Percentiles rank a stretch among this genome's conserved stretches.
Conservation (phyloP, 352 stramenopile genomes). For the Phytopythium vexans region DNA sequence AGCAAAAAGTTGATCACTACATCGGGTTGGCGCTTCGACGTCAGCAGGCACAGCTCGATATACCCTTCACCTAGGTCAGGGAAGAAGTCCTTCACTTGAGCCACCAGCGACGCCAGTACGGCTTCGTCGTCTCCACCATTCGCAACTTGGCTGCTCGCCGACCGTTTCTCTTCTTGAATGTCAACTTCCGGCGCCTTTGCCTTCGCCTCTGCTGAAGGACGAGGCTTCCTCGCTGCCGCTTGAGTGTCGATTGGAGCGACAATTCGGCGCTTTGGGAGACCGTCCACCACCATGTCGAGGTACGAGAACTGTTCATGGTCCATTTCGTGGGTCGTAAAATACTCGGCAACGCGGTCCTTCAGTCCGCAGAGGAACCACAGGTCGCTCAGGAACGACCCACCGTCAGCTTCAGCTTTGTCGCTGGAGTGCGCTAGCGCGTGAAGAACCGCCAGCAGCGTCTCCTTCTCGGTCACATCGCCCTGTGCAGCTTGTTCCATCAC, state of each 20-base stretch:
- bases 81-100: conserved; percentile 63
- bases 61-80: conserved; percentile 55
- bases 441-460: conserved; percentile 54
- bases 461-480: conserved; percentile 13
- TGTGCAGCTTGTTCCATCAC: conserved; percentile 26
- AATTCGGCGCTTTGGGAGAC: conserved; percentile 45
- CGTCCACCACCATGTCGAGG: conserved; percentile 65
- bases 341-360: conserved; percentile 53
- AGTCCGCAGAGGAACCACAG: conserved; percentile 63
- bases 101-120: conserved; percentile 27
- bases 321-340: conserved; percentile 47
- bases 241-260: conserved; percentile 5
- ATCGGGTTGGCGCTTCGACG: conserved; percentile 40
- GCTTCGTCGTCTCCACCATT: conserved; percentile 1
- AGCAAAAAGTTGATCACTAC: conserved; percentile 57
- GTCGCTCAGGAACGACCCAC: conserved; percentile 71
- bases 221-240: conserved; percentile 10
- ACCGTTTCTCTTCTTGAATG: conserved; percentile 10
- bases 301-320: conserved; percentile 67
- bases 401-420: conserved; percentile 41
- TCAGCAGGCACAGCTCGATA: conserved; percentile 57
- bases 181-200: background rate
- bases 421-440: conserved; percentile 61
- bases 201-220: conserved; percentile 2
- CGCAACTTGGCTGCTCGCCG: conserved; percentile 3